These are phyloP conservation scores for Moricandia arvensis DNA, from an alignment of 345 rosid genomes.

Conservation along the genomic window DNA sequence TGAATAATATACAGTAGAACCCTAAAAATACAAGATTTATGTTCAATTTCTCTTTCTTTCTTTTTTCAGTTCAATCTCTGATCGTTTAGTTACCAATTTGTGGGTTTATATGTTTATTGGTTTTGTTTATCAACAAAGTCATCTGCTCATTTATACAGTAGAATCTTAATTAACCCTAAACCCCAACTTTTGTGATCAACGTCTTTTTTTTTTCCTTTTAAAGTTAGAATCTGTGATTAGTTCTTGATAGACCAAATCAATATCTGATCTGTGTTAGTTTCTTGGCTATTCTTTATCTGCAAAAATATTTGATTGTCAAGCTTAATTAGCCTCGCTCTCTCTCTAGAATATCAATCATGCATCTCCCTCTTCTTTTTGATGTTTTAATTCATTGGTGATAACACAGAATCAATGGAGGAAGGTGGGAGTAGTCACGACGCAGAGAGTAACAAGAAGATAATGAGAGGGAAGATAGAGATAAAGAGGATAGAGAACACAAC, in stretches of 20 bases:
- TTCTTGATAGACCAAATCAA: not conserved
- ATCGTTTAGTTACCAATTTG: not conserved
- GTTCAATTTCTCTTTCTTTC: not conserved
- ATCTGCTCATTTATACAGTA: not conserved
- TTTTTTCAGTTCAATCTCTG: not conserved
- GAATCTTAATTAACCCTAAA: not conserved
- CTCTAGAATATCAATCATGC: not conserved
- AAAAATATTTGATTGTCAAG: conserved; percentile 4
- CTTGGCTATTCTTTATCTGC: conserved; percentile 12
- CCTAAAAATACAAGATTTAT: not conserved
- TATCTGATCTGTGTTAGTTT: not conserved
- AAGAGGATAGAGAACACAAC: conserved; percentile 82
- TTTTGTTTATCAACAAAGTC: not conserved
- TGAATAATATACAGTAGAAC: not conserved
- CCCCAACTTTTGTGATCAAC: not conserved
- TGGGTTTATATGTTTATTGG: conserved; percentile 19
- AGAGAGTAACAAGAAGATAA: conserved; percentile 54
- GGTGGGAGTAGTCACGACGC: conserved; percentile 39
- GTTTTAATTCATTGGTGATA: conserved; percentile 2
- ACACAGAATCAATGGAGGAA: conserved; percentile 31
- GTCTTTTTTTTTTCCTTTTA: not conserved
- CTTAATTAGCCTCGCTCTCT: not conserved
- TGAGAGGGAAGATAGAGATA: conserved; percentile 81
- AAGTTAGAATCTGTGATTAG: not conserved
- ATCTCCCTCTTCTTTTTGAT: not conserved